phyloP scores from a whole-genome alignment of 1,139 yeast species.

The Meyerozyma athensensis region DNA sequence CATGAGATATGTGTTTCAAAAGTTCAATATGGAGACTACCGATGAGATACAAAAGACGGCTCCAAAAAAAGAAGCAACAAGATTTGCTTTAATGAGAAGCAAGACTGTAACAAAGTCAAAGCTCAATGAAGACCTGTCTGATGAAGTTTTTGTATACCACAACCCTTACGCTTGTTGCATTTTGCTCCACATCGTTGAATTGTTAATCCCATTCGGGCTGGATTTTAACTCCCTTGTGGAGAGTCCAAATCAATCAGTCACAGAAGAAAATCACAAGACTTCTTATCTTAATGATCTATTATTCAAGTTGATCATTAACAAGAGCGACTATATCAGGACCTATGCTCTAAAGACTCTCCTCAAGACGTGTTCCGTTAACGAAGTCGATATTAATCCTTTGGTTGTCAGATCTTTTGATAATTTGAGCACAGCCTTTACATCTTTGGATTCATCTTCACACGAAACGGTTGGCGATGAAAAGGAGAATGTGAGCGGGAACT shows the following conservation, averaged over 20 bases:
- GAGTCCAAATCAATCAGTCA: conserved; percentile 10
- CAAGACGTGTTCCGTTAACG: conserved; percentile 27
- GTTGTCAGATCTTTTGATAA: conserved; percentile 29
- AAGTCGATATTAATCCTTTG: conserved; percentile 34
- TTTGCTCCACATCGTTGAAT: conserved; percentile 27
- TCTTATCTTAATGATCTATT: conserved; percentile 24
- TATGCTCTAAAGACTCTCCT: conserved; percentile 32
- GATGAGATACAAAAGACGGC: conserved; percentile 3
- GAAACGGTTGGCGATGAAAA: conserved; percentile 11
- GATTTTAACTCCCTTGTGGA: conserved; percentile 26
- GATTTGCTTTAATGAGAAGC: conserved; percentile 25
- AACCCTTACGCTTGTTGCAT: conserved; percentile 35
- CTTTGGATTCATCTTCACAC: conserved; percentile 7
- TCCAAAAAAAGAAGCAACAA: conserved; percentile 15
- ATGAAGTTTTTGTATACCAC: conserved; percentile 25
- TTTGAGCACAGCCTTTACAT: conserved; percentile 31
- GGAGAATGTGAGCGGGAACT: conserved; percentile 22
- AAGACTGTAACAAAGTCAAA: conserved; percentile 19
- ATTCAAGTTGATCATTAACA: conserved; percentile 30
- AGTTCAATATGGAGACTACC: conserved; percentile 18
- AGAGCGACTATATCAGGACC: conserved; percentile 31
- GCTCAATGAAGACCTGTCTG: conserved; percentile 15
- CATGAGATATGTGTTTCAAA: conserved; percentile 26
- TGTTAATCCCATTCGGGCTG: conserved; percentile 35
- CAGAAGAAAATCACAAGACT: conserved; percentile 11